A percentile compares a stretch with the other conserved stretches of the same genome.
Conservation (phyloP, 768 basidiomycete genomes). For the Amanita exitialis region DNA sequence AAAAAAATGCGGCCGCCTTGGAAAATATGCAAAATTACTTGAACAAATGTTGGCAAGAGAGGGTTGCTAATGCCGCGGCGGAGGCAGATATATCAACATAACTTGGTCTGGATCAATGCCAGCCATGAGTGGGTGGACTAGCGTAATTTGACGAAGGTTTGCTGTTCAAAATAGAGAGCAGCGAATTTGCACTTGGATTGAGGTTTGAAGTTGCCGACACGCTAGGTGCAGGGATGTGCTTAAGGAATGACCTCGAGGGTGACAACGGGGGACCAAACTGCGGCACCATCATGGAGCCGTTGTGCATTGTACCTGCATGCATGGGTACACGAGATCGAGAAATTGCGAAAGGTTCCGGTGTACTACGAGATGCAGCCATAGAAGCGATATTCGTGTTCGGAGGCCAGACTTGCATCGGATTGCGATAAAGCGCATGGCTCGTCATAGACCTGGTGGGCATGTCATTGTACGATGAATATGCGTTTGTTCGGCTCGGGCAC, state of each 20-base stretch:
- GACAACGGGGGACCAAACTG: neutral
- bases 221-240: neutral
- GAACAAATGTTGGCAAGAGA: conserved; percentile 1
- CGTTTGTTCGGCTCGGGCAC: neutral
- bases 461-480: conserved; percentile 15
- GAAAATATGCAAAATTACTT: conserved; percentile 1
- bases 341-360: conserved; percentile 9
- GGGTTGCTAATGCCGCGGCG: neutral
- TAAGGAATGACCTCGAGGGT: neutral
- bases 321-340: conserved; percentile 6
- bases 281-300: neutral
- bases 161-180: conserved; percentile 9
- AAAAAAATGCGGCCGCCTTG: neutral
- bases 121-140: neutral
- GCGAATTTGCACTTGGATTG: conserved; percentile 6
- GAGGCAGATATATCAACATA: neutral
- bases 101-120: neutral
- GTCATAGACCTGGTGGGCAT: conserved; percentile 39
- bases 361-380: conserved; percentile 25
- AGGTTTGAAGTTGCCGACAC: neutral
- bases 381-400: conserved; percentile 42
- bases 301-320: neutral
- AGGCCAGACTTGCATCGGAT: conserved; percentile 18
- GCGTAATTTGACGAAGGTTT: neutral
- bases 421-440: conserved; percentile 32